Evolutionary conservation across 306 rosid genomes (phyloP), one percentile per base, ranked within the genome.

Genomic region (Abrus pulchellus): DNA sequence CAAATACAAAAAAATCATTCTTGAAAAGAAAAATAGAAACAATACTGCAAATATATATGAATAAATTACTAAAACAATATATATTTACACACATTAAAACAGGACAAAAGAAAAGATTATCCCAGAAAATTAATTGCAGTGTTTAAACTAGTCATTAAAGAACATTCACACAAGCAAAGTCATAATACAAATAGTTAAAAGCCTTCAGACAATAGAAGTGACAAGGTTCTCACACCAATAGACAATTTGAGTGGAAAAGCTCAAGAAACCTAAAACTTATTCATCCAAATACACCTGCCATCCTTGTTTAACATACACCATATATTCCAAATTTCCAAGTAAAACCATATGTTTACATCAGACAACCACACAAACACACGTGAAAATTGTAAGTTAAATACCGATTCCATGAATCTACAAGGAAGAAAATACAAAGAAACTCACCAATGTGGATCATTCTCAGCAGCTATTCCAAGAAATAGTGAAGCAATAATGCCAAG

Each of bases 401-500:
- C 56, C 52, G 62, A 44, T 48, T 40, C 76, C 43, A 57, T 1
- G 68, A 40, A 54, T 38, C 69, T 74, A 73, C 41, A 34, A 83
- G 62, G 75, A 61, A 80, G 38, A 57, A 77, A 67, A 63, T 62
- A 68, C 45, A 72, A 59, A 74, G 82, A 84, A 71, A 48, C 92
- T 81, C 83, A 92, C 98, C 97, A 88, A 68, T 94, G 98, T 5
- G 93, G 97, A 89, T 90, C 92, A 49, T 52, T 78, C 66, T 92
- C 93, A 32, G 96, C 84, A 68, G 92, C 90, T 85, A 94, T 85
- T 83, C 96, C 97, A 55, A 94, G 87, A 83, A 85, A 87, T 11
- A 94, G 81, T 20, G 97, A 94, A 2, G 91, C 68, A 76, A 94
- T 90, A 81, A 94, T 90, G 70, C 98, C 98, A 69, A 92, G 94